Evolutionary conservation across 2,329 filamentous ascomycete genomes (phyloP).

Genomic region (Fusarium odoratissimum): DNA sequence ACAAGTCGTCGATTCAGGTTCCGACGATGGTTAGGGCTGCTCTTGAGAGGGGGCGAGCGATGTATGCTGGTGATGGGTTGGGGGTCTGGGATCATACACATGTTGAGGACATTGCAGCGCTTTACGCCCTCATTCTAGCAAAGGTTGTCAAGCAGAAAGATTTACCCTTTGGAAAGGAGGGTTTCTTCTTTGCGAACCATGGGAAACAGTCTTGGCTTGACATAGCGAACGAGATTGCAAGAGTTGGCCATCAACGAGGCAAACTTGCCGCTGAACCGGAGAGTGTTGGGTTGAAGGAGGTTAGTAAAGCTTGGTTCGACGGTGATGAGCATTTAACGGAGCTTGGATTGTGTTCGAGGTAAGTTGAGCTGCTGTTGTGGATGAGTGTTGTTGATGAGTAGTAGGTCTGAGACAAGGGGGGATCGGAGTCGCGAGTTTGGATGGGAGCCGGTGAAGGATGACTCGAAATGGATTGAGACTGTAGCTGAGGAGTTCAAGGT

Average conservation of each 20-base stretch:
- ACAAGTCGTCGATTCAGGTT: conserved; percentile 11
- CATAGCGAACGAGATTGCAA: conserved; percentile 5
- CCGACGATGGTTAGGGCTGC: neutral
- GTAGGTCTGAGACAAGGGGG: neutral
- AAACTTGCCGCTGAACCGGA: neutral
- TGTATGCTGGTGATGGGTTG: neutral
- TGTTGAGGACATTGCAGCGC: neutral
- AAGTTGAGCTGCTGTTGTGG: rapidly evolving
- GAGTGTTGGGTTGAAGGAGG: neutral
- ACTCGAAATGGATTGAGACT: conserved; percentile 1
- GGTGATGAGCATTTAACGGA: conserved; percentile 11
- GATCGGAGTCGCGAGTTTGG: conserved; percentile 1
- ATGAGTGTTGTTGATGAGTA: rapidly evolving
- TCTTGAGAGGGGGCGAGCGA: neutral
- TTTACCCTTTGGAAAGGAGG: neutral
- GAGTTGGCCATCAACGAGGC: neutral
- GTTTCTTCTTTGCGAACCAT: conserved; percentile 1
- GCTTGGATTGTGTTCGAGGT: conserved; percentile 6
- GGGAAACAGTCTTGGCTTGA: neutral
- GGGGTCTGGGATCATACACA: conserved; percentile 5
- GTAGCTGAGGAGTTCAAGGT: neutral
- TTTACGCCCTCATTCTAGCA: neutral
- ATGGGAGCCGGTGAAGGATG: conserved; percentile 4
- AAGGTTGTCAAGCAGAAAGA: neutral
- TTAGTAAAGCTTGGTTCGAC: neutral